Percentiles rank a stretch among this genome's conserved stretches.
phyloP scores from a whole-genome alignment of 139 green algal genomes.

The Chlorella vulgaris region DNA sequence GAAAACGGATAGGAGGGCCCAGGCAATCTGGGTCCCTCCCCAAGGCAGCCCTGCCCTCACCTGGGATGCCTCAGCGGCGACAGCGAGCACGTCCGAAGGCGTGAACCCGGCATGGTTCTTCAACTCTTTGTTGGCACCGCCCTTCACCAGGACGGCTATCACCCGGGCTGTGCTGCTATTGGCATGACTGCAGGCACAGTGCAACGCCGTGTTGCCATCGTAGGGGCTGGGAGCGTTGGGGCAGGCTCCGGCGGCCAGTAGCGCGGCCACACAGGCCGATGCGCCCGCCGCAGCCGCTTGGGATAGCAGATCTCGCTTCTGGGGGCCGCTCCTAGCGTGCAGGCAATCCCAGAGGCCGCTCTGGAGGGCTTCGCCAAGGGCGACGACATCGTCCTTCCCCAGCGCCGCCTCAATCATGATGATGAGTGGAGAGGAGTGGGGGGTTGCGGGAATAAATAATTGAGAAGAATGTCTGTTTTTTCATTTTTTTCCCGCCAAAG shows the following conservation, averaged over 20 bases:
- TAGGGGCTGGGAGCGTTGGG: neutral
- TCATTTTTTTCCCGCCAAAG: too few relatives aligned
- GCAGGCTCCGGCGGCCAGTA: neutral
- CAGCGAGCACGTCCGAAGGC: conserved; percentile 17
- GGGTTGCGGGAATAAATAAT: too few relatives aligned
- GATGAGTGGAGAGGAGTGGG: too few relatives aligned
- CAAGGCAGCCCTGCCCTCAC: neutral
- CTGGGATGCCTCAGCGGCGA: neutral
- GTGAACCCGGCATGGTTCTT: neutral
- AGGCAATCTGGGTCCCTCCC: neutral
- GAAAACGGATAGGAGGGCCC: neutral
- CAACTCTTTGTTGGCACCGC: neutral
- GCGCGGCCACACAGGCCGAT: neutral
- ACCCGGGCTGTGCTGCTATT: conserved; percentile 9
- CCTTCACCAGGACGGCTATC: conserved; percentile 18
- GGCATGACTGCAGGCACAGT: conserved; percentile 21
- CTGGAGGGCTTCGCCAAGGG: neutral
- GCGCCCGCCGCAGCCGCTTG: conserved; percentile 1
- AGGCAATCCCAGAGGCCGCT: neutral
- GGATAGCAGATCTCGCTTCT: neutral
- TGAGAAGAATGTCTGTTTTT: too few relatives aligned
- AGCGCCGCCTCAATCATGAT: too few relatives aligned
- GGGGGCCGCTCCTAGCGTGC: neutral
- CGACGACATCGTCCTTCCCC: neutral
- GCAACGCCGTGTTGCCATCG: conserved; percentile 18